Evolutionary conservation across 257 asterid species (phyloP), one percentile per base, ranked within the genome.

Genomic region (Catharanthus roseus): DNA sequence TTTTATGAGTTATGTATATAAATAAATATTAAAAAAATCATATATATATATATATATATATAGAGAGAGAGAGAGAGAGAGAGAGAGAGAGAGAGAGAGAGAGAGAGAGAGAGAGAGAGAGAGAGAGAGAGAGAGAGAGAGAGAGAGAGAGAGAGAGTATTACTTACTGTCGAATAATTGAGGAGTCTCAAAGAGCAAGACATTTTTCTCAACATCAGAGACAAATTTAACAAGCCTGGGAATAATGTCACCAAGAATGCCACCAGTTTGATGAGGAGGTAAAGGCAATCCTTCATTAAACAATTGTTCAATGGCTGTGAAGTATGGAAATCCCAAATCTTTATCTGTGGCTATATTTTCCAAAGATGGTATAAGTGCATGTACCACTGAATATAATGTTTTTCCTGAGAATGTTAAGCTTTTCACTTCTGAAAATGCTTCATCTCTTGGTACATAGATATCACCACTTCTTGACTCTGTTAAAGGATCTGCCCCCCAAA

Each of bases 401-500:
- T 84, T 88, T 18, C 77, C 87, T 0, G 67, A 21, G 86, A 89
- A 86, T 4, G 84, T 65, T 65, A 15, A 0, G 33, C 58, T 44
- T 83, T 90, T 90, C 13, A 86, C 76, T 70, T 86, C 87, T 1
- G 92, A 73, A 56, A 91, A 89, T 3, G 82, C 81, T 64, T 91
- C 96, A 68, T 88, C 96, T 68, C 97, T 83, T 15, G 97, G 97
- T 51, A 90, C 90, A 51, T 90, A 90, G 0, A 78, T 23, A 18
- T 0, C 0, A 2, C 8, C 0, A 42, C 71, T 28, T 75, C 86
- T 84, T 0, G 89, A 29, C 81, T 88, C 97, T 0, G 92, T 84
- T 54, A 73, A 68, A 28, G 90, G 87, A 79, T 90, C 96, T 86
- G 75, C 76, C 68, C 7, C 11, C 50, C 50, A 15, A 47, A 1